A percentile compares a stretch with the other conserved stretches of the same genome.
phyloP scores from a whole-genome alignment of 2,329 filamentous ascomycete species.

The Scedosporium minutisporum region DNA sequence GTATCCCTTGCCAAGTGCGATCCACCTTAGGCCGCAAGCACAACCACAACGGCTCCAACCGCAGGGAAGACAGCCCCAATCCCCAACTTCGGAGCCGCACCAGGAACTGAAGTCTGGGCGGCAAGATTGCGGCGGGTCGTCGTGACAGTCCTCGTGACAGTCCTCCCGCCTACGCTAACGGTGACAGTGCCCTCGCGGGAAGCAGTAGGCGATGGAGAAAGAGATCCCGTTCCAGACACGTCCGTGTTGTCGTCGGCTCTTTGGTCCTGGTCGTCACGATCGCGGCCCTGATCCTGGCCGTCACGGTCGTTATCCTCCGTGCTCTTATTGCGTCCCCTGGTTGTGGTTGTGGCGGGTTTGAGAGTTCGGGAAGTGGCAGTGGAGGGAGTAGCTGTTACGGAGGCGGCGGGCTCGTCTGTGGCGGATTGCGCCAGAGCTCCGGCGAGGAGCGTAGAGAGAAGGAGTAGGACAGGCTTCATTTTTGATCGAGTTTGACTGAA shows the following conservation, averaged over 20 bases:
- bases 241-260: not conserved
- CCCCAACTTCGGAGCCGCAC: not conserved
- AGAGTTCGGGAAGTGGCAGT: too few species aligned
- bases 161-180: not conserved
- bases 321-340: not conserved
- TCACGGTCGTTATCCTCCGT: not conserved
- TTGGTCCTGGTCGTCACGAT: not conserved
- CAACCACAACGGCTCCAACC: not conserved
- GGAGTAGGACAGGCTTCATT: not conserved
- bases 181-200: not conserved
- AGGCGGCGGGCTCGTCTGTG: too few species aligned
- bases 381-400: too few species aligned
- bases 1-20: not conserved
- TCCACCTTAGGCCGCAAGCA: not conserved
- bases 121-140: not conserved
- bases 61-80: not conserved
- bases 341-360: too few species aligned
- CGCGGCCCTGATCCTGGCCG: not conserved
- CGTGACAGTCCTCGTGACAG: not conserved
- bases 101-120: not conserved
- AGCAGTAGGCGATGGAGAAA: not conserved
- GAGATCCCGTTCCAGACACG: not conserved
- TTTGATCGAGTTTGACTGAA: not conserved
- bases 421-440: not conserved
- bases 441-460: not conserved